Evolutionary conservation across 164 flowering plant species (phyloP), one percentile per base, ranked within the genome.

Genomic region (Protea cynaroides): DNA sequence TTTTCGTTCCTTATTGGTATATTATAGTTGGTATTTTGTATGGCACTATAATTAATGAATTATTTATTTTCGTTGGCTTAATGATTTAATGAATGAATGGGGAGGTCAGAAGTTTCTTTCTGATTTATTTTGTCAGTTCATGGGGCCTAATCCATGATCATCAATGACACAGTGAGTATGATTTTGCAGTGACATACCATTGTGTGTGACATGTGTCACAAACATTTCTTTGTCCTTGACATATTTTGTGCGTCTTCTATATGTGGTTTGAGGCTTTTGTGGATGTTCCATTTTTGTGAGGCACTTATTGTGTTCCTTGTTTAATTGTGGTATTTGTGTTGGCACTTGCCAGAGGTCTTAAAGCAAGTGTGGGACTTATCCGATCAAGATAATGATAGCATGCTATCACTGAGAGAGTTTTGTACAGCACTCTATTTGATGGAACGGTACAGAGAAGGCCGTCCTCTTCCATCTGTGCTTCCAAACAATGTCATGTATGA

Each of bases 341-440:
- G 52, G 19, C 63, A 40, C 52, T 74, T 76, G 10, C 25, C 89
- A 94, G 98, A 91, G 87, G 84, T 94, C 66, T 72, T 94, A 64
- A 94, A 90, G 84, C 96, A 90, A 84, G 98, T 93, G n/a, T 93
- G 98, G 98, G 96, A 93, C 74, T 82, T 93, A 64, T 86, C 98
- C 46, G 98, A 93, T 76, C 97, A 93, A 75, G 98, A 93, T 76
- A 84, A 77, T 71, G 98, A 93, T 70, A 89, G 95, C 75, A 93
- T 89, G 97, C 96, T 93, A 70, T 86, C 98, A 46, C 69, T 89
- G 71, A 84, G 82, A 74, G 98, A 93, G 68, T 93, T 93, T 67
- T 93, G 96, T 72, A 77, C 84, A 65, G 87, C 98, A 46, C 87
- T 93, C 21, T 93, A 90, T 76, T 75, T 93, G 81, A 90, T 93